Base-by-base conservation (phyloP, 306 rosid species). In the Corylus americana region DNA sequence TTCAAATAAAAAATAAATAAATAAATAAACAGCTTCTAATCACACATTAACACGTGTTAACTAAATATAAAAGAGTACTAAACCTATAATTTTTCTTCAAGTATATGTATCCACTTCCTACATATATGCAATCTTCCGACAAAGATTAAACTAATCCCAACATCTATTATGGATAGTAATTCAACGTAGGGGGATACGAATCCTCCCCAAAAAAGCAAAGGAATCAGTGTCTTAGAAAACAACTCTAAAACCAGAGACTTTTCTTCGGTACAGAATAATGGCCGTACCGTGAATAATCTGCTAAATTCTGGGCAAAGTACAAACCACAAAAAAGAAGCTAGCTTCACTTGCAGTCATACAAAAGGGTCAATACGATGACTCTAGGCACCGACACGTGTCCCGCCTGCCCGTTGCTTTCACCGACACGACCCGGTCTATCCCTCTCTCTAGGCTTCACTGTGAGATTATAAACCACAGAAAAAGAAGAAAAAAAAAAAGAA, bases 401-500 rank as follows among this genome's bases (percentile, higher is more conserved):
- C 31, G 37, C 61, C 44, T 27, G 5, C 64, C 73, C 82, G 81
- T 79, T 3, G 70, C 76, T 8, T 42, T 86, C 31, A 80, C 81
- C 86, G 82, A 73, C 85, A 69, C 55, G 78, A 79, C 83, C 79
- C 44, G 67, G 66, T 79, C 72, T 62, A 35, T 35, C 37, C 53
- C 53, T 22, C 51, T 66, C 68, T 74, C 68, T 18, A 49, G 61
- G 69, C 62, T 49, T 20, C 25, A 11, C 61, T 76, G 57, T 61
- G 37, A 44, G 11, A 73, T 44, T 81, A 39, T 86, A 68, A 64
- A 73, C 87, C 87, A 83, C 90, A 86, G 47, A 67, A 42, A 17
- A 12, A 67, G 2, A 22, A 11, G 7, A 11, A 75, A 8, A 55
- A 55, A 55, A 54, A 67, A 57, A 27, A 37, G 2, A 29, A 29